Evolutionary conservation across 2,329 filamentous ascomycete species (phyloP).

Genomic region (Cladosporium sp.): DNA sequence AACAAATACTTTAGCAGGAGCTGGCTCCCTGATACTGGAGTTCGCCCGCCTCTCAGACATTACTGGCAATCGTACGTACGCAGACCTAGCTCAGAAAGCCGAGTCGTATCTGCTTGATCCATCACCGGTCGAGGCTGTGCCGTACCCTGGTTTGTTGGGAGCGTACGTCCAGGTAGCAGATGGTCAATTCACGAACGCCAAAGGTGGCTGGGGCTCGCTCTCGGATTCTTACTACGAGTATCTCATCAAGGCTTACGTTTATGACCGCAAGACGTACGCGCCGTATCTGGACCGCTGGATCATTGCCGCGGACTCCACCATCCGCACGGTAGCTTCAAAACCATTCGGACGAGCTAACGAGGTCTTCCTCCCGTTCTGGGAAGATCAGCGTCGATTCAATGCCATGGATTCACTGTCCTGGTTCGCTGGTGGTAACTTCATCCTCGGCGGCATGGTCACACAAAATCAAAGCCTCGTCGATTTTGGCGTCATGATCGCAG

Average conservation of each 20-base stretch:
- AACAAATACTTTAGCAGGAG: conserved; percentile 20
- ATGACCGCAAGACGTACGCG: conserved; percentile 25
- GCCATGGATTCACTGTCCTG: conserved; percentile 28
- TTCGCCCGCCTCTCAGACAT: conserved; percentile 24
- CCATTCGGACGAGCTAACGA: conserved; percentile 29
- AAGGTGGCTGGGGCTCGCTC: conserved; percentile 30
- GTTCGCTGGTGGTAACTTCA: conserved; percentile 33
- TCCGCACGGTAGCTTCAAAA: conserved; percentile 27
- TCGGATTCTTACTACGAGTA: conserved; percentile 34
- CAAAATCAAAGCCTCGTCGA: conserved; percentile 25
- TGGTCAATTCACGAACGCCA: conserved; percentile 24
- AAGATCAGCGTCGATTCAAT: conserved; percentile 18
- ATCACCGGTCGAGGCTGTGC: conserved; percentile 17
- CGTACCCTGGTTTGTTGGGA: conserved; percentile 30
- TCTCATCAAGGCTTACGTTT: conserved; percentile 32
- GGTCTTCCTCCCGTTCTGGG: conserved; percentile 27
- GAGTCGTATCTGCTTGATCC: conserved; percentile 21
- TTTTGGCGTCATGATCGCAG: conserved; percentile 29
- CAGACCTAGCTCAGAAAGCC: conserved; percentile 18
- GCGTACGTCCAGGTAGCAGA: conserved; percentile 24
- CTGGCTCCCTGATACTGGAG: conserved; percentile 23
- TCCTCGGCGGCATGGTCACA: conserved; percentile 29
- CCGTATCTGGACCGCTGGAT: conserved; percentile 28
- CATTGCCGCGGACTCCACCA: conserved; percentile 29
- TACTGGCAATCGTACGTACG: conserved; percentile 23